Conservation (phyloP, 2,329 filamentous ascomycete species). For the Capronia coronata region DNA sequence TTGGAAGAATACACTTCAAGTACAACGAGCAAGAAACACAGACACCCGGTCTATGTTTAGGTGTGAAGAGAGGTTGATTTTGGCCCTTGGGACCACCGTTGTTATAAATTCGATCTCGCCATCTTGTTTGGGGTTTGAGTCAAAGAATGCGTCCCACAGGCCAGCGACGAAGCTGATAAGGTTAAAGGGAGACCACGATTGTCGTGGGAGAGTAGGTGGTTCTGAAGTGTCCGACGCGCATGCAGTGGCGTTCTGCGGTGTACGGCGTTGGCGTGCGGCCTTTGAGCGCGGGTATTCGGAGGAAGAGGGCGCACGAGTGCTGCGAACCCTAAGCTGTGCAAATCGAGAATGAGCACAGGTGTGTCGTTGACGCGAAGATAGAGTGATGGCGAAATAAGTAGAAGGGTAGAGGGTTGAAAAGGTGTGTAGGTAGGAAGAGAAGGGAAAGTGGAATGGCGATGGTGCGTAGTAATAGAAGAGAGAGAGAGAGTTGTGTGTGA, state of each 20-base stretch:
- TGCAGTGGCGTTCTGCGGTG: slow-evolving; percentile 11
- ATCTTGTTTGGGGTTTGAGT: slow-evolving; percentile 26
- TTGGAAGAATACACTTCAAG: slow-evolving; percentile 8
- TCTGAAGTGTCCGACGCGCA: slow-evolving; percentile 5
- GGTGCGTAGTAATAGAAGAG: slow-evolving; percentile 7
- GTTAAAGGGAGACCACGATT: background rate
- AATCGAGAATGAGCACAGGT: background rate
- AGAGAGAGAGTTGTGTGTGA: slow-evolving; percentile 1
- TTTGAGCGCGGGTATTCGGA: background rate
- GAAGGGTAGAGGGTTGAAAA: background rate
- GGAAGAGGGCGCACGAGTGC: slow-evolving; percentile 1
- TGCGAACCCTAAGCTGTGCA: slow-evolving; percentile 6
- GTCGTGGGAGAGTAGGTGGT: slow-evolving; percentile 1
- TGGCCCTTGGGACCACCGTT: slow-evolving; percentile 35
- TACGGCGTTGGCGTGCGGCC: background rate
- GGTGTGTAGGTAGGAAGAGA: slow-evolving; percentile 7
- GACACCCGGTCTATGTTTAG: slow-evolving; percentile 5
- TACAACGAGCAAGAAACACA: slow-evolving; percentile 27
- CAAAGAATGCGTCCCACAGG: slow-evolving; percentile 8
- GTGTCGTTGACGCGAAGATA: slow-evolving; percentile 16
- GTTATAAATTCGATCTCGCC: slow-evolving; percentile 41
- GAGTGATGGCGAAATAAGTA: slow-evolving; percentile 4
- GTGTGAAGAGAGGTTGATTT: slow-evolving; percentile 2
- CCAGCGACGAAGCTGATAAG: slow-evolving; percentile 2
- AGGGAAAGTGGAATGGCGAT: slow-evolving; percentile 12